Base-by-base conservation (phyloP, 768 basidiomycete genomes). In the Lentinula sp. region DNA sequence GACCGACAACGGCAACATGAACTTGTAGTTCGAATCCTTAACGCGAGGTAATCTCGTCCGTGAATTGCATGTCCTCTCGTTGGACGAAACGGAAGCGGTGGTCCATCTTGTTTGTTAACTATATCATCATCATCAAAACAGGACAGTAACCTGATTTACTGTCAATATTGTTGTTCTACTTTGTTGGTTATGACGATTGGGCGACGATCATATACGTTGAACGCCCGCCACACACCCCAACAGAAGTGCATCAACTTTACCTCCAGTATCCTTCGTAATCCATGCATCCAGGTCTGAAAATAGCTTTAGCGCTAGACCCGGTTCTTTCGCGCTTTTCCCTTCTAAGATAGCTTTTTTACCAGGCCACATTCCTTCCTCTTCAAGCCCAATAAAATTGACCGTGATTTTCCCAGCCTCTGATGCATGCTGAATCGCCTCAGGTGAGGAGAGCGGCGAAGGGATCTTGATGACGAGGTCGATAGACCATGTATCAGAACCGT, bases 321-420 rank as follows among this genome's bases (percentile, higher is more conserved):
- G 39, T 40, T 70, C 71, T 72, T 74, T 85, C 71, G 75, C 66
- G 67, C 66, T 70, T 71, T 66, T 21, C 32, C 21, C 45, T n/a
- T 28, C 42, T 23, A 48, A 13, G 18, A 49, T n/a, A 10, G 35
- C 35, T 39, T 16, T 61, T 71, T 86, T 91, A 2, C 77, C 92
- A 0, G 92, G 91, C 89, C 89, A 95, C 82, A 94, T 89, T 45
- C 84, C 86, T 62, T 82, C 86, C 78, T 92, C 88, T 72, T 91
- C 86, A 40, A 97, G 79, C 0, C 92, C 92, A 10, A 91, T 80
- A 68, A 88, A 97, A 70, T 93, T 85, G 42, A 97, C 75, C 51
- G 70, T 68, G 45, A 94, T 72, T 35, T 71, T 50, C 63, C 60
- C 32, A 16, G 34, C 40, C 18, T 23, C 16, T 16, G 60, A 18